phyloP scores from a whole-genome alignment of 176 grass and related monocot genomes.

The Saccharum officinarum region DNA sequence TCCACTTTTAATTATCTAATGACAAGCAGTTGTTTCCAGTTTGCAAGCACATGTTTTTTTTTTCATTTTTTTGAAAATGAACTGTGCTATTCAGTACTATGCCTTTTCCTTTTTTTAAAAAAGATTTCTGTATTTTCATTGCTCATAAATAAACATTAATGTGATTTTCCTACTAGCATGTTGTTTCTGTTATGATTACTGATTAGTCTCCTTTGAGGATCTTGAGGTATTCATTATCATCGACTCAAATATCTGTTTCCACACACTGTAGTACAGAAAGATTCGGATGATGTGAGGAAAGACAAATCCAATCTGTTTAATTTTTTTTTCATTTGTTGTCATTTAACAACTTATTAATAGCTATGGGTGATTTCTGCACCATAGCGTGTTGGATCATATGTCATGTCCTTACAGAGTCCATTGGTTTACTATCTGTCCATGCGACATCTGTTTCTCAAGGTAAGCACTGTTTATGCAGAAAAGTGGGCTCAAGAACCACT shows the following conservation, averaged over 20 bases:
- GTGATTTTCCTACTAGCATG: background rate
- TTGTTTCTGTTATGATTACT: background rate
- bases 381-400: background rate
- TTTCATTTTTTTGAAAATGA: background rate
- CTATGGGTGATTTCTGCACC: constrained; percentile 18
- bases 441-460: constrained; percentile 29
- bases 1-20: constrained; percentile 7
- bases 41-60: background rate
- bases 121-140: constrained; percentile 14
- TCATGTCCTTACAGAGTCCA: constrained; percentile 21
- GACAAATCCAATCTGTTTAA: background rate
- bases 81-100: background rate
- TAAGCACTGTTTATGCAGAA: constrained; percentile 35
- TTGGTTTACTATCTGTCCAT: constrained; percentile 24
- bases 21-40: constrained; percentile 11
- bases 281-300: background rate
- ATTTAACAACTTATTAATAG: constrained; percentile 17
- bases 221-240: constrained; percentile 9
- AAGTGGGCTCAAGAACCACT: constrained; percentile 26
- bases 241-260: background rate
- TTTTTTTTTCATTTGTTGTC: background rate
- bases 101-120: background rate
- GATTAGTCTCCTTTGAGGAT: constrained; percentile 19
- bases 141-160: constrained; percentile 2
- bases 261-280: background rate